Conservation (phyloP, 495 filamentous ascomycete species). For the Usnea hakonensis region DNA sequence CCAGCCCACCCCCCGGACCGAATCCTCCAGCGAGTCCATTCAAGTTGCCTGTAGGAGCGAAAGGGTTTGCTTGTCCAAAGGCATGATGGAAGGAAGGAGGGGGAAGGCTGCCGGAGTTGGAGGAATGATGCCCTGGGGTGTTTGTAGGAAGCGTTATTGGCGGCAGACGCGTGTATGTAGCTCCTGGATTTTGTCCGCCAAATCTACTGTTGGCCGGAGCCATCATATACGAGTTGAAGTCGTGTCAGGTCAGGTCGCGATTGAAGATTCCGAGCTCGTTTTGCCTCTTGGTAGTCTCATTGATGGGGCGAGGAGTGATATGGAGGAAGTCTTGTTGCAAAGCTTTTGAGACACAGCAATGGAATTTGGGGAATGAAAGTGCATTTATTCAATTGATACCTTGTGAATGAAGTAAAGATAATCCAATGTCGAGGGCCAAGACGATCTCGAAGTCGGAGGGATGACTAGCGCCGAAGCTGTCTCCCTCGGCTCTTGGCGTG, state of each 20-base stretch:
- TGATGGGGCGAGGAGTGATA: neutral
- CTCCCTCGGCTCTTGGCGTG: constrained; percentile 1
- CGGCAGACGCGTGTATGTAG: constrained; percentile 45
- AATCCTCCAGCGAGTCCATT: constrained; percentile 54
- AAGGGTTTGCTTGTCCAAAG: constrained; percentile 55
- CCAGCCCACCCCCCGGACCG: constrained; percentile 44
- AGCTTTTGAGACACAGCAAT: neutral
- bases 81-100: constrained; percentile 52
- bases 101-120: constrained; percentile 49
- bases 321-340: neutral
- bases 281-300: constrained; percentile 8
- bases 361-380: neutral
- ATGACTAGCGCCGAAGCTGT: constrained; percentile 4
- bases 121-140: constrained; percentile 32
- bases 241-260: constrained; percentile 11
- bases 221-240: constrained; percentile 39
- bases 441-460: constrained; percentile 1
- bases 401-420: neutral
- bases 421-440: neutral
- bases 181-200: constrained; percentile 40
- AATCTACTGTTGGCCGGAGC: constrained; percentile 48
- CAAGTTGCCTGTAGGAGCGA: constrained; percentile 49
- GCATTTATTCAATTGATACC: neutral
- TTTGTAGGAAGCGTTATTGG: constrained; percentile 28
- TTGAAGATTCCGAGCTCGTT: neutral